Evolutionary conservation across 805 yeast species (phyloP).

Genomic region (Yamadazyma akitaensis): DNA sequence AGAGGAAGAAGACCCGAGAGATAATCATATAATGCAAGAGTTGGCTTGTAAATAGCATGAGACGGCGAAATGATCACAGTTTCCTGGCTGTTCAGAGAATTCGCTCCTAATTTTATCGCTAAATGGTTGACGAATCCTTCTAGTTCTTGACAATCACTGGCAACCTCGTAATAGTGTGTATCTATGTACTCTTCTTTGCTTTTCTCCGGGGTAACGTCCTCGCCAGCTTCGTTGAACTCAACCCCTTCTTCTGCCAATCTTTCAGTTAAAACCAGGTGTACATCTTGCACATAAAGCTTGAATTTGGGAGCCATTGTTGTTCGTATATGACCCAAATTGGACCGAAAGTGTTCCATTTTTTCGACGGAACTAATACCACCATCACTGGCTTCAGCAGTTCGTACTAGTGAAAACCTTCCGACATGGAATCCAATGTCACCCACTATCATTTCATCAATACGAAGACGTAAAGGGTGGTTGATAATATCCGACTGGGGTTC

Average conservation of each 20-base stretch:
- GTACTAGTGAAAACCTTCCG: conserved; percentile 38
- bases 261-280: conserved; percentile 28
- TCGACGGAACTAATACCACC: conserved; percentile 38
- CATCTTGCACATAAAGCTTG: conserved; percentile 42
- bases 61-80: conserved; percentile 9
- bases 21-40: conserved; percentile 26
- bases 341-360: conserved; percentile 28
- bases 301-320: conserved; percentile 22
- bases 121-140: conserved; percentile 24
- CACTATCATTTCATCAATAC: conserved; percentile 33
- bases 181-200: conserved; percentile 7
- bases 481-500: conserved; percentile 40
- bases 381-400: conserved; percentile 31
- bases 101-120: conserved; percentile 19
- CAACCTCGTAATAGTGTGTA: conserved; percentile 35
- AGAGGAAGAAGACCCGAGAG: conserved; percentile 27
- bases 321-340: conserved; percentile 5
- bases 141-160: conserved; percentile 28
- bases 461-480: conserved; percentile 27
- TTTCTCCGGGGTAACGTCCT: conserved; percentile 18
- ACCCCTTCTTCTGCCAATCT: conserved; percentile 28
- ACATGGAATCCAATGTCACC: conserved; percentile 40
- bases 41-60: conserved; percentile 26
- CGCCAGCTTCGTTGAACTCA: conserved; percentile 32
- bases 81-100: neutral